Evolutionary conservation across 768 basidiomycete genomes (phyloP).

Genomic region (Panellus pusillus): DNA sequence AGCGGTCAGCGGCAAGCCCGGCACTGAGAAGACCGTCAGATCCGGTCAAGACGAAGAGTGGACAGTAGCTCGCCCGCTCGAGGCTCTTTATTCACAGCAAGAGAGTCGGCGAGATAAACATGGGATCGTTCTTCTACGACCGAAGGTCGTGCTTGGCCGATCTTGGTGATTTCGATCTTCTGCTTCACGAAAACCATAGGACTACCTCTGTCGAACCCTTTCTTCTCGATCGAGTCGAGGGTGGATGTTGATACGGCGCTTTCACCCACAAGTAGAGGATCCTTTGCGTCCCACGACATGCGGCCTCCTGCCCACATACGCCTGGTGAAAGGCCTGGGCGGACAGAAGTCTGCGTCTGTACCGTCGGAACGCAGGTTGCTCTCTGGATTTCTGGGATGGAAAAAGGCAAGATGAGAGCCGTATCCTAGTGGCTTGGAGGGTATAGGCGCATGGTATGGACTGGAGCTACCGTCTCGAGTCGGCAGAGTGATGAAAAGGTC

Average conservation of each 20-base stretch:
- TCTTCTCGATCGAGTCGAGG: conserved; percentile 55
- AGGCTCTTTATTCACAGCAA: conserved; percentile 30
- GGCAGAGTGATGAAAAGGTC: conserved; percentile 70
- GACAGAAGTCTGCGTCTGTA: conserved; percentile 70
- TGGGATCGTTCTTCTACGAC: conserved; percentile 66
- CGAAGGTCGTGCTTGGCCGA: conserved; percentile 43
- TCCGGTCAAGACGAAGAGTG: background rate
- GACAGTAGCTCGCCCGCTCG: conserved; percentile 42
- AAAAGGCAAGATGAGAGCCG: conserved; percentile 75
- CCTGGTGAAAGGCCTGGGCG: conserved; percentile 68
- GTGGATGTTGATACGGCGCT: conserved; percentile 47
- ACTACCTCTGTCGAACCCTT: conserved; percentile 57
- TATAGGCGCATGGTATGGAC: conserved; percentile 42
- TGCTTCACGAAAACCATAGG: conserved; percentile 81
- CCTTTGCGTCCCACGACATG: conserved; percentile 56
- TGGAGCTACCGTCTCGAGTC: conserved; percentile 61
- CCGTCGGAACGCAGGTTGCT: conserved; percentile 58
- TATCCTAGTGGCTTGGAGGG: conserved; percentile 47
- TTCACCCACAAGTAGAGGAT: conserved; percentile 53
- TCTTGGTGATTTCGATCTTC: conserved; percentile 50
- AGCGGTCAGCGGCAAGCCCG: conserved; percentile 43
- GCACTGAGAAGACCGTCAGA: conserved; percentile 37
- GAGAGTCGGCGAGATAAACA: conserved; percentile 51
- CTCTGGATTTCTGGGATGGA: conserved; percentile 66
- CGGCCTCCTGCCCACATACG: conserved; percentile 84